These are phyloP conservation scores for Vitis rotundifolia DNA, from an alignment of 164 flowering plant genomes.

Conservation along the genomic window DNA sequence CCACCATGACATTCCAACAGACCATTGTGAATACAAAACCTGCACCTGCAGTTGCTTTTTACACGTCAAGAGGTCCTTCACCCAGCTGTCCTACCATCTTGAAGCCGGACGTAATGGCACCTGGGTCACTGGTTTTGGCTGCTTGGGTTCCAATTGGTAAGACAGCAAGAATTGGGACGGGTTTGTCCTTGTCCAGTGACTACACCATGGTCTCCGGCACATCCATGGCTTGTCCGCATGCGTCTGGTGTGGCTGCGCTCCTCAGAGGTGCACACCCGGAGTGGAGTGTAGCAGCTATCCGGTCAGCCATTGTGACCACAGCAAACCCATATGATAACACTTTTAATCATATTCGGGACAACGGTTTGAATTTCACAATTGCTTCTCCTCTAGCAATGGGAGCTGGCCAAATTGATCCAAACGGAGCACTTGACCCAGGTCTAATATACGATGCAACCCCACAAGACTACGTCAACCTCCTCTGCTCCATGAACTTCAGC, in stretches of 20 bases:
- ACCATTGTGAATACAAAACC: constrained; percentile 42
- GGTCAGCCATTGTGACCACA: constrained; percentile 55
- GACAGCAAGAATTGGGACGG: constrained; percentile 18
- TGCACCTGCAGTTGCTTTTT: constrained; percentile 46
- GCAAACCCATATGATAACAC: constrained; percentile 39
- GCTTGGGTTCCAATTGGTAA: constrained; percentile 29
- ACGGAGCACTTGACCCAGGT: constrained; percentile 49
- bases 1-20: constrained; percentile 31
- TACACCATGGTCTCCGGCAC: constrained; percentile 37
- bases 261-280: constrained; percentile 43
- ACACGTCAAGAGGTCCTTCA: constrained; percentile 60
- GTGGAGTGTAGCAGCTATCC: constrained; percentile 49
- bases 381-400: constrained; percentile 50
- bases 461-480: constrained; percentile 41
- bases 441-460: constrained; percentile 39
- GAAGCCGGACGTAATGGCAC: constrained; percentile 71
- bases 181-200: constrained; percentile 20
- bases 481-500: constrained; percentile 44
- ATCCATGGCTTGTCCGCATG: constrained; percentile 58
- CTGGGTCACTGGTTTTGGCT: constrained; percentile 52
- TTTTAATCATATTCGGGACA: constrained; percentile 22
- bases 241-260: constrained; percentile 45
- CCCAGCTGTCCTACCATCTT: constrained; percentile 30
- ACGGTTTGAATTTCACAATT: constrained; percentile 1
- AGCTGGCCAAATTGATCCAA: constrained; percentile 48